These are phyloP conservation scores for Tetrahymena malaccensis DNA, from an alignment of 73 alveolate genomes.

Conservation along the genomic window DNA sequence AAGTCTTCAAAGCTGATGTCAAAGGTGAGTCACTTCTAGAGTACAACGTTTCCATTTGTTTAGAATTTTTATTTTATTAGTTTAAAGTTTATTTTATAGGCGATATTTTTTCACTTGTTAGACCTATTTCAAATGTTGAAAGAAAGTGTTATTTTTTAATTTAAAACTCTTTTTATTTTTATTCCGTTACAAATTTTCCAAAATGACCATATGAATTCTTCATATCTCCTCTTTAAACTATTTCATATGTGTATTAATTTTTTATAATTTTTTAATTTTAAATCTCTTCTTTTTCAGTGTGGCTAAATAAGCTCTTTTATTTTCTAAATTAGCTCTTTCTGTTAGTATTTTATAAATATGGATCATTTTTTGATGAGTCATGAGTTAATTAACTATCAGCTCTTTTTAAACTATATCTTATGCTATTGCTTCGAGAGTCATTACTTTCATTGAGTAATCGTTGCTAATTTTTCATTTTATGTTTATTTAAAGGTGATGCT, in stretches of 20 bases:
- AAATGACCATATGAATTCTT: background rate
- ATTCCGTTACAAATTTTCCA: background rate
- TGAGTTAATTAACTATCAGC: background rate
- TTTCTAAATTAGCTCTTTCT: background rate
- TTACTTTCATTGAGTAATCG: background rate
- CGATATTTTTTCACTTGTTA: background rate
- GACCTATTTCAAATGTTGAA: background rate
- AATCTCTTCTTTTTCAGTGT: background rate
- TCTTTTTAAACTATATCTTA: background rate
- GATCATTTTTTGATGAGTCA: background rate
- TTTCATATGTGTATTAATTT: background rate
- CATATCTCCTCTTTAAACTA: background rate
- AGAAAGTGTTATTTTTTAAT: background rate
- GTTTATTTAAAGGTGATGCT: background rate
- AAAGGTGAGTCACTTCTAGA: background rate
- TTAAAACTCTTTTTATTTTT: background rate
- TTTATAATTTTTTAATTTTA: background rate
- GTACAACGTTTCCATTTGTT: background rate
- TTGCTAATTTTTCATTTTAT: background rate
- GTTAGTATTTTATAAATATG: background rate
- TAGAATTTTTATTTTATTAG: background rate
- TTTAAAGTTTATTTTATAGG: background rate
- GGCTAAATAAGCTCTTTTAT: background rate
- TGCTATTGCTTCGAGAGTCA: background rate
- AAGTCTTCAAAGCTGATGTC: background rate